phyloP scores from a whole-genome alignment of 805 yeast genomes.

The Starmera dryadoides region DNA sequence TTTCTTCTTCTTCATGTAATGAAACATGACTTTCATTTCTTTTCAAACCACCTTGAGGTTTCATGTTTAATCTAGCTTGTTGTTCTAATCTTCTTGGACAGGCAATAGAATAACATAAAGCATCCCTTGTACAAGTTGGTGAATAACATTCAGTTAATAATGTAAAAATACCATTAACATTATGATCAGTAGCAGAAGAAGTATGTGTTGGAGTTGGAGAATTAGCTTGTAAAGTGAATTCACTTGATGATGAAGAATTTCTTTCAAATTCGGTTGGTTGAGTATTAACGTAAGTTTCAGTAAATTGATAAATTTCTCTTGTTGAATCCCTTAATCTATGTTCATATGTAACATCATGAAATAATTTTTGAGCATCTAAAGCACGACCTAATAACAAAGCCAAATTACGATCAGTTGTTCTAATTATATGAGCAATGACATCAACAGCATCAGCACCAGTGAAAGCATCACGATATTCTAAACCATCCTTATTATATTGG shows the following conservation, averaged over 20 bases:
- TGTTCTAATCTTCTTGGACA: slow-evolving; percentile 95
- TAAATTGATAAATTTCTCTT: slow-evolving; percentile 82
- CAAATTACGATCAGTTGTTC: slow-evolving; percentile 86
- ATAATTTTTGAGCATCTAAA: slow-evolving; percentile 86
- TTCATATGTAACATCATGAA: slow-evolving; percentile 93
- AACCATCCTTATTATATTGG: slow-evolving; percentile 82
- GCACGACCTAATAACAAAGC: slow-evolving; percentile 88
- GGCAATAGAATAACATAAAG: slow-evolving; percentile 87
- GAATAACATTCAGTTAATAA: slow-evolving; percentile 91
- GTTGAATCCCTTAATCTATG: slow-evolving; percentile 86
- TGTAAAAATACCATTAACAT: slow-evolving; percentile 88
- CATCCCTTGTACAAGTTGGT: slow-evolving; percentile 88
- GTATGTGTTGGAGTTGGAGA: slow-evolving; percentile 3
- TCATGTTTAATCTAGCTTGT: slow-evolving; percentile 85
- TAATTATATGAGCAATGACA: slow-evolving; percentile 72
- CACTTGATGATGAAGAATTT: slow-evolving; percentile 14
- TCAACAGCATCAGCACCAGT: slow-evolving; percentile 94
- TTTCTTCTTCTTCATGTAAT: slow-evolving; percentile 67
- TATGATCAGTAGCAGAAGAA: slow-evolving; percentile 19
- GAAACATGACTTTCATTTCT: slow-evolving; percentile 68
- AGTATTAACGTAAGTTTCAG: slow-evolving; percentile 40
- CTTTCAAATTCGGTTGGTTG: slow-evolving; percentile 24
- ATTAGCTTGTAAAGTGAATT: slow-evolving; percentile 9
- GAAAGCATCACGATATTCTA: slow-evolving; percentile 87
- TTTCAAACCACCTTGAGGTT: slow-evolving; percentile 78